Base-by-base conservation (phyloP, 306 rosid genomes). In the Prunus armeniaca region DNA sequence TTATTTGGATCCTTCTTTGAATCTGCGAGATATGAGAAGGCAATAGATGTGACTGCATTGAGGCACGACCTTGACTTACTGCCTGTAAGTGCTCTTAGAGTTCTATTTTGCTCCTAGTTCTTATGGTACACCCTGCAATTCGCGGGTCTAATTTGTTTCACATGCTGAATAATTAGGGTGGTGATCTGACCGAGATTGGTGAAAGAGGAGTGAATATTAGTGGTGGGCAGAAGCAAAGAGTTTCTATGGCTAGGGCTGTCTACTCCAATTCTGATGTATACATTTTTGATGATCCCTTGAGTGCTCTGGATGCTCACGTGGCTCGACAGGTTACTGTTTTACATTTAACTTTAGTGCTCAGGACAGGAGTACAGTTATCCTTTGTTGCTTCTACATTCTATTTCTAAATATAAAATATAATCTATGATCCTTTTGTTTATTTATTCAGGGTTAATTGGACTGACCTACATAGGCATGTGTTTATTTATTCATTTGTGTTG, bases 141-240 rank as follows among this genome's bases (percentile, higher is more conserved):
- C 32, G 2, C 65, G 57, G 52, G 69, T 54, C 34, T 75, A 45
- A 61, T 51, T 55, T 69, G 47, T 74, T 54, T 84, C 47, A 65
- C 80, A 12, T 84, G 61, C 73, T 28, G 61, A 61, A n/a, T 67
- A 24, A 52, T 58, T 78, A 87, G 91, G 91, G 88, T 66, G 88
- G 82, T 69, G 98, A 94, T 85, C 84, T 89, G 78, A 94, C 97
- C 0, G 98, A 94, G 83, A 91, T 91, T 75, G 95, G 97, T 72
- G 97, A 91, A 88, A 86, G 97, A 86, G 97, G 97, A 65, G 89
- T 91, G 58, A 91, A 91, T 78, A 88, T 91, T 41, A 91, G 97
- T 78, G 97, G 97, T 78, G 97, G 97, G 67, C 97, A 91, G 75
- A 91, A 89, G 86, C 95, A 91, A 71, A 86, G 97, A 82, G 93